These are phyloP conservation scores for Trypanosoma conorhini DNA, from an alignment of 208 protist genomes.

Conservation along the genomic window DNA sequence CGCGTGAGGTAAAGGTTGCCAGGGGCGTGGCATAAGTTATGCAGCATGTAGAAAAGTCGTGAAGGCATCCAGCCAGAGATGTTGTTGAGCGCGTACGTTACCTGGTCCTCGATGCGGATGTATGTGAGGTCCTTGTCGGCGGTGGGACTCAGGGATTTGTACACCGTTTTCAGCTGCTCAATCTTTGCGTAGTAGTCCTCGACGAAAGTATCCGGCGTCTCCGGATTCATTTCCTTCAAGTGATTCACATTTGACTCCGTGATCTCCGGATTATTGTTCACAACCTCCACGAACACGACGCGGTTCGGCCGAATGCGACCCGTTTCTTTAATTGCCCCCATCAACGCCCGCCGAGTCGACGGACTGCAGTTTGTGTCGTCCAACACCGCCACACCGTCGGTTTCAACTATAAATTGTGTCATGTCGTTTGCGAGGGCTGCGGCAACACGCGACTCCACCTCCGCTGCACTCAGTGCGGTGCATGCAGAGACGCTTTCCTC, in stretches of 20 bases:
- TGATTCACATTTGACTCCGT: constrained; percentile 65
- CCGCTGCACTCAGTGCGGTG: constrained; percentile 9
- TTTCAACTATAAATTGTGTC: constrained; percentile 57
- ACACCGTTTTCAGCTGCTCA: constrained; percentile 61
- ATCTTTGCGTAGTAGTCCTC: constrained; percentile 74
- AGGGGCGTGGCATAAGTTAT: constrained; percentile 79
- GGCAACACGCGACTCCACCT: constrained; percentile 49
- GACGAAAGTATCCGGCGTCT: constrained; percentile 70
- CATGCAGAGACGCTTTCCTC: background rate
- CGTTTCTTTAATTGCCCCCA: constrained; percentile 68
- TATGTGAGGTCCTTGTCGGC: constrained; percentile 78
- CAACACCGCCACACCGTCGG: constrained; percentile 73
- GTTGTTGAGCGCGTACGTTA: constrained; percentile 81
- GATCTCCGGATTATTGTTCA: constrained; percentile 54
- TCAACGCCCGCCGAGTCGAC: constrained; percentile 52
- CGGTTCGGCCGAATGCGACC: constrained; percentile 58
- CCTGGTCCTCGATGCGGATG: constrained; percentile 79
- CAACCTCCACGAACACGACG: constrained; percentile 85
- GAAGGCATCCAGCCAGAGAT: constrained; percentile 88
- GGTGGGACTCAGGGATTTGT: constrained; percentile 68
- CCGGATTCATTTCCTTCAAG: constrained; percentile 52
- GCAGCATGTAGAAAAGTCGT: constrained; percentile 85
- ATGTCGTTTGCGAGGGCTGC: constrained; percentile 60
- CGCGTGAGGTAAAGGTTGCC: constrained; percentile 81
- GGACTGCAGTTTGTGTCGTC: constrained; percentile 74